A percentile compares a stretch with the other conserved stretches of the same genome.
These are phyloP conservation scores for Glarea lozoyensis DNA, from an alignment of 495 filamentous ascomycete species.

Conservation along the genomic window DNA sequence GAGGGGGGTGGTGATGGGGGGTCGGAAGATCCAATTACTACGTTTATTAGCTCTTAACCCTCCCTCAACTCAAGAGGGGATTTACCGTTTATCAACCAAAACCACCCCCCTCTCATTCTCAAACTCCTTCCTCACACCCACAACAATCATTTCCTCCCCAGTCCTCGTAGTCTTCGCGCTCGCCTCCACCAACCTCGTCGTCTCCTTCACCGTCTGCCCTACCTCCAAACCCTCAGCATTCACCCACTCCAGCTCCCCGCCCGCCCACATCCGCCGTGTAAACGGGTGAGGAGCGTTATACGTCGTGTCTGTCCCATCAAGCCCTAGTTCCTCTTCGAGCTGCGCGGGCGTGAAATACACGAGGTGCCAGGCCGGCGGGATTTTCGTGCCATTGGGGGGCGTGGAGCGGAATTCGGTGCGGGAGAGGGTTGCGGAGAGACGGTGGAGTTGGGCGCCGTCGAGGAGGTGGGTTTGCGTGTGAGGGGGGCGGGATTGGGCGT, in stretches of 20 bases:
- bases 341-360: constrained; percentile 51
- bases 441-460: constrained; percentile 50
- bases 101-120: constrained; percentile 39
- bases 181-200: constrained; percentile 41
- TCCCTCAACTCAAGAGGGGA: neutral
- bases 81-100: constrained; percentile 43
- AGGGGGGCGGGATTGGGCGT: constrained; percentile 33
- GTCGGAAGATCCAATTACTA: constrained; percentile 55
- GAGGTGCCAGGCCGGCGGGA: constrained; percentile 52
- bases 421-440: constrained; percentile 44
- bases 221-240: constrained; percentile 34
- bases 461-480: constrained; percentile 38
- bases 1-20: constrained; percentile 26
- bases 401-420: constrained; percentile 28
- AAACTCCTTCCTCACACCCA: constrained; percentile 53
- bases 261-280: constrained; percentile 63
- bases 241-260: constrained; percentile 47
- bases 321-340: constrained; percentile 40
- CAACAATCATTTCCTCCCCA: constrained; percentile 57
- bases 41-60: neutral
- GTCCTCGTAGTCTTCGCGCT: constrained; percentile 41
- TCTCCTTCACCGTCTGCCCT: constrained; percentile 47
- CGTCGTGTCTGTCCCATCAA: constrained; percentile 51
- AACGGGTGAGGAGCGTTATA: constrained; percentile 52
- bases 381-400: constrained; percentile 26